phyloP scores from a whole-genome alignment of 2,329 filamentous ascomycete species.

The Verticillium dahliae region DNA sequence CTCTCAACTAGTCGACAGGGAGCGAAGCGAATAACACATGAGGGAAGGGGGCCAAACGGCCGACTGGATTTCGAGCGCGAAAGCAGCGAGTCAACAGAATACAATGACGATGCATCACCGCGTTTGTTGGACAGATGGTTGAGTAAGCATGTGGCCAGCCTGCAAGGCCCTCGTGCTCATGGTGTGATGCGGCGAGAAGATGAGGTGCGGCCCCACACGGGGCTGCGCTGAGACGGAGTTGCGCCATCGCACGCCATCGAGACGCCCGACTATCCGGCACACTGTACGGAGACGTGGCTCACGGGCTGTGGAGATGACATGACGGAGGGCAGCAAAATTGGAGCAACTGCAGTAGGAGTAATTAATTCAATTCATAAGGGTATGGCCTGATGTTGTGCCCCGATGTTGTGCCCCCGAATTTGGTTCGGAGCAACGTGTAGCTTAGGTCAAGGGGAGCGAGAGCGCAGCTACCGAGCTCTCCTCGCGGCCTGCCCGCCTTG shows the following conservation, averaged over 20 bases:
- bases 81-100: background rate
- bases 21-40: background rate
- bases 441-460: too few relatives aligned
- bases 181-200: background rate
- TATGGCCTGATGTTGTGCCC: too few relatives aligned
- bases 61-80: background rate
- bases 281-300: background rate
- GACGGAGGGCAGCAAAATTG: background rate
- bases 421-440: too few relatives aligned
- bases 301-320: background rate
- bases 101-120: background rate
- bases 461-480: too few relatives aligned
- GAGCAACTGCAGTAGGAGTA: too few relatives aligned
- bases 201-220: background rate
- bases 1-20: slow-evolving; percentile 8
- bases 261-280: background rate
- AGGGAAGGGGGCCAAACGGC: background rate
- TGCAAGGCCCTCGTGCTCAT: background rate
- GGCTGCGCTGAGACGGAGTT: background rate
- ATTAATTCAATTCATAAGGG: background rate
- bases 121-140: background rate
- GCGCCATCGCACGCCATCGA: slow-evolving; percentile 1
- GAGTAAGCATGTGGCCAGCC: too few relatives aligned
- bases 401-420: too few relatives aligned
- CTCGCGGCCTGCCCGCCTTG: too few relatives aligned